Conservation (phyloP, 1,139 yeast genomes). For the Sugiyamaella japonica region DNA sequence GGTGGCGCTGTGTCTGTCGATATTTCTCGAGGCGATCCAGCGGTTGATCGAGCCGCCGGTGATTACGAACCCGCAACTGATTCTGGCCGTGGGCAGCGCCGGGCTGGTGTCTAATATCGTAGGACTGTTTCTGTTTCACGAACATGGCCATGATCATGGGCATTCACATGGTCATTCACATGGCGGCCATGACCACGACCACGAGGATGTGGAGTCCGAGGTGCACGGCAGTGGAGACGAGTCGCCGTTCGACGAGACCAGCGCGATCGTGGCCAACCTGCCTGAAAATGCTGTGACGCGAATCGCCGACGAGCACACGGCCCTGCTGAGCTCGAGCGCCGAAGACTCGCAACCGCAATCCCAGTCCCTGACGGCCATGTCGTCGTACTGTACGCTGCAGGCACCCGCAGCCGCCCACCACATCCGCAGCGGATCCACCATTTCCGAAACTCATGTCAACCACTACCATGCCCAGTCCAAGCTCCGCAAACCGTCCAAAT, state of each 20-base stretch:
- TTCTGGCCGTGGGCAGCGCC: constrained; percentile 75
- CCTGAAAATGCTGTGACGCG: constrained; percentile 17
- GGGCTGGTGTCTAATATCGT: constrained; percentile 81
- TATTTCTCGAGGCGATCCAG: constrained; percentile 89
- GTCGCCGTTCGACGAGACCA: constrained; percentile 18
- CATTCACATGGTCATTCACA: too few species aligned
- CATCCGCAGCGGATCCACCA: constrained; percentile 13
- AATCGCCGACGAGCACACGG: constrained; percentile 37
- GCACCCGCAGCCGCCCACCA: neutral
- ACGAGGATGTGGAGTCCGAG: constrained; percentile 33
- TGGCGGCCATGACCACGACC: constrained; percentile 43
- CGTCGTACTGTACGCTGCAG: constrained; percentile 8
- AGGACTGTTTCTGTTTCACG: constrained; percentile 87
- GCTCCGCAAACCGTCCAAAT: constrained; percentile 37
- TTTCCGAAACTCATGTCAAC: constrained; percentile 33
- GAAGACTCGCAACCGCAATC: neutral
- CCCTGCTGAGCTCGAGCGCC: constrained; percentile 35
- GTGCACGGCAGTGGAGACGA: constrained; percentile 6
- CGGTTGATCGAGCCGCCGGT: constrained; percentile 79
- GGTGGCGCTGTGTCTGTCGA: constrained; percentile 88
- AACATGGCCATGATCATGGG: constrained; percentile 65
- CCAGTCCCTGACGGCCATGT: neutral
- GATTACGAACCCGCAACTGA: constrained; percentile 75
- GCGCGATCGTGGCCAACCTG: constrained; percentile 28
- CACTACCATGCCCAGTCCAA: constrained; percentile 45